These are phyloP conservation scores for Postia placenta DNA, from an alignment of 768 basidiomycete genomes.

Conservation along the genomic window DNA sequence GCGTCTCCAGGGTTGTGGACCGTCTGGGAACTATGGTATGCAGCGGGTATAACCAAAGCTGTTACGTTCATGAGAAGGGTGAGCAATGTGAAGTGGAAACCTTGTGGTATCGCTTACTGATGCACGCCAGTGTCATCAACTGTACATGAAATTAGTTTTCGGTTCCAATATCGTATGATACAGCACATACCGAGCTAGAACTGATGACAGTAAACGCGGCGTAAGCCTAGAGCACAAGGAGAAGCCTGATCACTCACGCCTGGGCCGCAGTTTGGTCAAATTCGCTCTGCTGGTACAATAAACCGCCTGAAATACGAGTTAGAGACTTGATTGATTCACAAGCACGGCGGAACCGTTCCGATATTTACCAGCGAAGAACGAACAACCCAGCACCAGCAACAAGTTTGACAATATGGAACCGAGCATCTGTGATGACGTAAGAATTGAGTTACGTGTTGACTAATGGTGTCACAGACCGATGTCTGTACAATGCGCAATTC, in stretches of 20 bases:
- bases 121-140: constrained; percentile 83
- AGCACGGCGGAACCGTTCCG: neutral
- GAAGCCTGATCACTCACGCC: constrained; percentile 46
- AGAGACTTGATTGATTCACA: neutral
- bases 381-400: constrained; percentile 84
- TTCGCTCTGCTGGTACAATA: constrained; percentile 54
- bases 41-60: constrained; percentile 88
- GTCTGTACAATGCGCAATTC: constrained; percentile 89
- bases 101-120: constrained; percentile 69
- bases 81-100: too few species aligned
- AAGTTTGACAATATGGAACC: constrained; percentile 90
- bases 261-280: constrained; percentile 88
- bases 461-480: constrained; percentile 35
- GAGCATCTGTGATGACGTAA: constrained; percentile 53
- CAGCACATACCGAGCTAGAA: constrained; percentile 32
- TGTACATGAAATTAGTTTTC: constrained; percentile 21
- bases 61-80: neutral
- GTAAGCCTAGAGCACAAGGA: constrained; percentile 4
- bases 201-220: constrained; percentile 19
- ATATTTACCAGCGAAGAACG: constrained; percentile 71
- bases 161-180: neutral
- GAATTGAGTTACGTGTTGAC: constrained; percentile 2
- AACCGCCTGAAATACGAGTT: constrained; percentile 43
- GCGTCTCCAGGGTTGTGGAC: constrained; percentile 1
- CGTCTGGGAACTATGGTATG: constrained; percentile 53